Percentiles rank a stretch among this genome's conserved stretches.
Evolutionary conservation across 2,329 filamentous ascomycete species (phyloP).

Genomic region (Cadophora sp.): DNA sequence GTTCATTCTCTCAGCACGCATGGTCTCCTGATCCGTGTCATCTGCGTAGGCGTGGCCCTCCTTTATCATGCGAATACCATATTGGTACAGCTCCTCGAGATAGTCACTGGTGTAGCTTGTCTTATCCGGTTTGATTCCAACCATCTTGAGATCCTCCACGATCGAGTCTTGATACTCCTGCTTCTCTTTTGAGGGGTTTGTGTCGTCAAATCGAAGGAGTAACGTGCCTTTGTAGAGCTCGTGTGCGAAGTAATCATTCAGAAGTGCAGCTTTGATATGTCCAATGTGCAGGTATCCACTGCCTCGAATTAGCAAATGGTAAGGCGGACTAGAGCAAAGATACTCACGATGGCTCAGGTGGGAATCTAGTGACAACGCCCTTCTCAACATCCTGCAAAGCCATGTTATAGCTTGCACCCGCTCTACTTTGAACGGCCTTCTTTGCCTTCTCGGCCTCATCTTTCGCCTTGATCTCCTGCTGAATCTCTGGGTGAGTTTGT

Average conservation of each 20-base stretch:
- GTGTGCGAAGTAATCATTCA: constrained; percentile 97
- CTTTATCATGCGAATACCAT: constrained; percentile 83
- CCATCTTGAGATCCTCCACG: constrained; percentile 85
- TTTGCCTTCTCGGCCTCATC: constrained; percentile 74
- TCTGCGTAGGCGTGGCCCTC: constrained; percentile 92
- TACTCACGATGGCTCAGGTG: constrained; percentile 86
- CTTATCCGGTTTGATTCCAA: constrained; percentile 89
- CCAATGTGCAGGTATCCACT: constrained; percentile 90
- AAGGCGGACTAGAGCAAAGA: not conserved
- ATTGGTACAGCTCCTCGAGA: constrained; percentile 90
- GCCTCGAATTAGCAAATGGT: constrained; percentile 26
- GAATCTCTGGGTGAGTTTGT: constrained; percentile 78
- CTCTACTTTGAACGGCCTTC: constrained; percentile 72
- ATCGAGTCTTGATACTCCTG: constrained; percentile 96
- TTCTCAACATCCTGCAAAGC: constrained; percentile 83
- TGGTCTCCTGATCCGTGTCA: constrained; percentile 88
- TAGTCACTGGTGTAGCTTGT: constrained; percentile 94
- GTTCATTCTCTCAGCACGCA: constrained; percentile 84
- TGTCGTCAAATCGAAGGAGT: constrained; percentile 93
- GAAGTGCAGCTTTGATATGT: constrained; percentile 89
- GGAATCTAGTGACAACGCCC: constrained; percentile 90
- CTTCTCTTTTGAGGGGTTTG: constrained; percentile 97
- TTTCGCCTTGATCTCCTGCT: constrained; percentile 71
- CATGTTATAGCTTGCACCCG: constrained; percentile 88
- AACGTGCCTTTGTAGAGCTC: constrained; percentile 91